Conservation (phyloP, 2,329 filamentous ascomycete species). For the Colletotrichum cuscutae region DNA sequence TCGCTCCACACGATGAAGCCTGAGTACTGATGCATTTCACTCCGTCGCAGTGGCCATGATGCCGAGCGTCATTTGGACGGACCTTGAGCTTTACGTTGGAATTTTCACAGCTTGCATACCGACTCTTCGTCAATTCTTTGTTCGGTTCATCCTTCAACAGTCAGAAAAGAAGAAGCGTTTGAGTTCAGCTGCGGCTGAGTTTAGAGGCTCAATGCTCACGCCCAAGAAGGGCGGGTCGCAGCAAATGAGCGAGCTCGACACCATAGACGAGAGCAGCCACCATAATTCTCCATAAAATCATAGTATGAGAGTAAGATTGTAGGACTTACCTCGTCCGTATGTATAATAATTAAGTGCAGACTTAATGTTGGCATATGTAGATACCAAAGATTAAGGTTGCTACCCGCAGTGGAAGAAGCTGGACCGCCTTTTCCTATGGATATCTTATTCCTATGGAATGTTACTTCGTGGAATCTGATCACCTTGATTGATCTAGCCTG, state of each 20-base stretch:
- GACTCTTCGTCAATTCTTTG: slow-evolving; percentile 28
- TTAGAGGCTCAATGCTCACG: neutral
- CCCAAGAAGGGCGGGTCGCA: neutral
- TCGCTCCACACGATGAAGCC: too few species aligned
- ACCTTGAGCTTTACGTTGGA: slow-evolving; percentile 18
- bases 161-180: slow-evolving; percentile 26
- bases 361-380: too few species aligned
- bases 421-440: too few species aligned
- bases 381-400: too few species aligned
- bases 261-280: slow-evolving; percentile 5
- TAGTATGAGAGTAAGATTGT: too few species aligned
- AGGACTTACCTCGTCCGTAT: too few species aligned
- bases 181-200: neutral
- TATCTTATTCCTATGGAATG: too few species aligned
- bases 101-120: slow-evolving; percentile 29
- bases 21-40: neutral
- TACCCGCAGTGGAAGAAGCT: too few species aligned
- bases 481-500: too few species aligned
- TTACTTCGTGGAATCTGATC: too few species aligned
- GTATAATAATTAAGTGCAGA: too few species aligned
- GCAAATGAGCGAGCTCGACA: slow-evolving; percentile 7
- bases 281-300: neutral
- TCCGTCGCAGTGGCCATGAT: slow-evolving; percentile 13
- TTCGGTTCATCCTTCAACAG: slow-evolving; percentile 14
- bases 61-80: slow-evolving; percentile 16